These are phyloP conservation scores for Fusarium clavum DNA, from an alignment of 2,329 filamentous ascomycete genomes.

Conservation along the genomic window DNA sequence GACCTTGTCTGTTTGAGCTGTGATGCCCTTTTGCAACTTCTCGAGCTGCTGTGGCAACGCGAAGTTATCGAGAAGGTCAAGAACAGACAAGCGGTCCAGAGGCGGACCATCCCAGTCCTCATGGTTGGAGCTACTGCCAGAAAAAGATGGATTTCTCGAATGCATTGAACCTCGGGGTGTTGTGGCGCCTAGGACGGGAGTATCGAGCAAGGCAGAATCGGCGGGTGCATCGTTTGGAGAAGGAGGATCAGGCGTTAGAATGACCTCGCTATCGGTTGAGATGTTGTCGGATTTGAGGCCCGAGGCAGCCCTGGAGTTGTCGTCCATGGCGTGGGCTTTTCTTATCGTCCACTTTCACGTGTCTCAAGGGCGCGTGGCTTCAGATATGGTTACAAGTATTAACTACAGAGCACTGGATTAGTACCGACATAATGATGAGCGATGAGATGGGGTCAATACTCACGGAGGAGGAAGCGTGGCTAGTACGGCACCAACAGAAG, in stretches of 20 bases:
- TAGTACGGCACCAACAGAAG: not conserved
- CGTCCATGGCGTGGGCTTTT: slow-evolving; percentile 43
- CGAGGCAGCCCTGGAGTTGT: slow-evolving; percentile 35
- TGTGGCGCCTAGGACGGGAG: slow-evolving; percentile 62
- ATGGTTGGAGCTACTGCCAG: slow-evolving; percentile 85
- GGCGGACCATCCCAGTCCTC: slow-evolving; percentile 90
- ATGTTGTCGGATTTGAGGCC: slow-evolving; percentile 43
- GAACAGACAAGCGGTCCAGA: slow-evolving; percentile 87
- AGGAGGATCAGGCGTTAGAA: slow-evolving; percentile 56
- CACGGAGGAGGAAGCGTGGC: slow-evolving; percentile 3
- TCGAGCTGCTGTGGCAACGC: slow-evolving; percentile 91
- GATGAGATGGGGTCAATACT: slow-evolving; percentile 4
- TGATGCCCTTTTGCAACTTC: slow-evolving; percentile 85
- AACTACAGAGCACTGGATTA: not conserved
- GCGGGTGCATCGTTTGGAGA: slow-evolving; percentile 58
- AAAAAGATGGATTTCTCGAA: slow-evolving; percentile 84
- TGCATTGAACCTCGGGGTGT: slow-evolving; percentile 65
- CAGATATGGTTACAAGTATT: not conserved
- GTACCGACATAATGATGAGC: not conserved
- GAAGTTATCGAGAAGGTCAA: slow-evolving; percentile 95
- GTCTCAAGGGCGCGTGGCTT: not conserved
- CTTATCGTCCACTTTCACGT: slow-evolving; percentile 9
- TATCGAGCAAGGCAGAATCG: slow-evolving; percentile 59
- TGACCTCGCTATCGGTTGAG: slow-evolving; percentile 52
- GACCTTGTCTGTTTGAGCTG: slow-evolving; percentile 86